A percentile compares a stretch with the other conserved stretches of the same genome.
Evolutionary conservation across 2,329 filamentous ascomycete genomes (phyloP).

Genomic region (Trichoderma semiorbis): DNA sequence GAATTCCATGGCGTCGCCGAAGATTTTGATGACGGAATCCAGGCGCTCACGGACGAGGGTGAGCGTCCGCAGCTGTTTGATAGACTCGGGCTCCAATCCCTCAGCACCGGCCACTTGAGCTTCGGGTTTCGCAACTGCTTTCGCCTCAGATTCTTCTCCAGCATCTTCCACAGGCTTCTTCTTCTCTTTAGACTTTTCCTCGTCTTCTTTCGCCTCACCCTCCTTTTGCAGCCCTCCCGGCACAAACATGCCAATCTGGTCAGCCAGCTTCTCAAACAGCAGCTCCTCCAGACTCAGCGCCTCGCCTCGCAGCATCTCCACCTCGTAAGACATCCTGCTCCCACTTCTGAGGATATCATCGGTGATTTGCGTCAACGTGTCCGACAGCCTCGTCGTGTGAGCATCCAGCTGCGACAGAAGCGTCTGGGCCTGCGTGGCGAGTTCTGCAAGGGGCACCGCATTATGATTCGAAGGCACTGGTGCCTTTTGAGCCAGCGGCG

Average conservation of each 20-base stretch:
- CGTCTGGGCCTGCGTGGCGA: slow-evolving; percentile 77
- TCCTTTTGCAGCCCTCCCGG: slow-evolving; percentile 46
- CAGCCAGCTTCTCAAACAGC: slow-evolving; percentile 66
- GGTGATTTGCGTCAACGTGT: slow-evolving; percentile 79
- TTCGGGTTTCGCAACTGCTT: slow-evolving; percentile 22
- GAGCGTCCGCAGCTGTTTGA: slow-evolving; percentile 76
- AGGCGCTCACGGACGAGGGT: slow-evolving; percentile 79
- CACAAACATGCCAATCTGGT: slow-evolving; percentile 71
- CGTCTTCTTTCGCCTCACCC: slow-evolving; percentile 26
- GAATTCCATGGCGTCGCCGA: slow-evolving; percentile 95
- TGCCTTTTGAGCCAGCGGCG: slow-evolving; percentile 55
- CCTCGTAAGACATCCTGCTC: slow-evolving; percentile 86
- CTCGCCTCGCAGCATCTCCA: slow-evolving; percentile 88
- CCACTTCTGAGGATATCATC: slow-evolving; percentile 92
- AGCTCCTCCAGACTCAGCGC: slow-evolving; percentile 76
- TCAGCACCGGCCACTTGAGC: slow-evolving; percentile 20
- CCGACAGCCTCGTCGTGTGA: slow-evolving; percentile 79
- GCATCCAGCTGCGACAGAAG: slow-evolving; percentile 85
- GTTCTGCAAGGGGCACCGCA: slow-evolving; percentile 63
- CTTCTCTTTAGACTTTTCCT: slow-evolving; percentile 19
- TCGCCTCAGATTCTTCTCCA: slow-evolving; percentile 22
- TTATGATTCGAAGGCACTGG: slow-evolving; percentile 26
- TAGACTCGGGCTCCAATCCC: slow-evolving; percentile 59
- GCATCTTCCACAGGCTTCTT: slow-evolving; percentile 20
- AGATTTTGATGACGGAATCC: slow-evolving; percentile 83